Conservation (phyloP, 2,329 filamentous ascomycete genomes). For the Chaetomium sp. region DNA sequence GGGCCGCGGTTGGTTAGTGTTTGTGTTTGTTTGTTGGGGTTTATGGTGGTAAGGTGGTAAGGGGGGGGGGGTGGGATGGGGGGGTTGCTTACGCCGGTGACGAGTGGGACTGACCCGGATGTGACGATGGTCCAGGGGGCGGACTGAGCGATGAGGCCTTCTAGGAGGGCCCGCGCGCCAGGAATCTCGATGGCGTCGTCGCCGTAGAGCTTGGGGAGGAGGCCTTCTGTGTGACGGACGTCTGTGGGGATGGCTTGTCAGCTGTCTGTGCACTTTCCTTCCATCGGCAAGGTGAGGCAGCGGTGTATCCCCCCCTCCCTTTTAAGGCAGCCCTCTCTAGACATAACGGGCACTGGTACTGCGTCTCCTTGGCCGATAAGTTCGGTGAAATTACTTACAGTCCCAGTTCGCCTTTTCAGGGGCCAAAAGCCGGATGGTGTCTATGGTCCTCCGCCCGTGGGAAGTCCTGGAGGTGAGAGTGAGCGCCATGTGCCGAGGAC, state of each 20-base stretch:
- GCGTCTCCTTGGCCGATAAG: background rate
- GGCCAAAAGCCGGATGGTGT: conserved; percentile 76
- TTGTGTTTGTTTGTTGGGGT: background rate
- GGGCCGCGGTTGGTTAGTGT: background rate
- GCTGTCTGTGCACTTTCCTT: background rate
- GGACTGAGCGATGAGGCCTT: conserved; percentile 60
- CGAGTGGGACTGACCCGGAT: conserved; percentile 68
- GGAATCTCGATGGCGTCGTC: conserved; percentile 82
- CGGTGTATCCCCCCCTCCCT: background rate
- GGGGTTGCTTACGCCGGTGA: conserved; percentile 53
- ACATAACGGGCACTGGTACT: background rate
- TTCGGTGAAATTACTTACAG: conserved; percentile 61
- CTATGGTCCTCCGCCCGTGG: conserved; percentile 87
- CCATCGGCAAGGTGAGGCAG: background rate
- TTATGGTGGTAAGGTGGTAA: background rate
- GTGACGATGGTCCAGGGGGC: conserved; percentile 87
- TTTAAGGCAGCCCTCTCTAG: background rate
- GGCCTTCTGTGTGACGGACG: conserved; percentile 74
- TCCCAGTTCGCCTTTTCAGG: conserved; percentile 90
- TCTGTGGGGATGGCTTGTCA: conserved; percentile 54
- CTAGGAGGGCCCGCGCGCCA: conserved; percentile 72
- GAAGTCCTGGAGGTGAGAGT: conserved; percentile 60
- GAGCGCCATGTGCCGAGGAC: background rate
- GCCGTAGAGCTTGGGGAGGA: conserved; percentile 76
- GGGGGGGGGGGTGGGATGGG: no score